Base-by-base conservation (phyloP, 2,329 filamentous ascomycete species). In the Arthroderma uncinatum region DNA sequence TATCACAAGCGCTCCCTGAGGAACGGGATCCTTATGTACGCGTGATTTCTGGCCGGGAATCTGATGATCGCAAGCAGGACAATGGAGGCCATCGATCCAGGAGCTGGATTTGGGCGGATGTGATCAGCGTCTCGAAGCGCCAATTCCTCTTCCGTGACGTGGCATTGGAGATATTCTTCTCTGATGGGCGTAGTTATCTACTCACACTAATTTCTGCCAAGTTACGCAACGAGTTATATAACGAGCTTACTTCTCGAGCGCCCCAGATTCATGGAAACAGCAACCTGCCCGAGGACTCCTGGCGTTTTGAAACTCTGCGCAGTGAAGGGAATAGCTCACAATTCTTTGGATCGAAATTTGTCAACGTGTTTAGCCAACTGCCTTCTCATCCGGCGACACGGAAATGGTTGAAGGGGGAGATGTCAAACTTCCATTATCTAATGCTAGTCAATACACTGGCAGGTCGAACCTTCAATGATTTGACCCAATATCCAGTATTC, bases 361-460 rank as follows among this genome's bases (percentile, higher is more conserved):
- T 89, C 21, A 95, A 85, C 62, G 88, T 96, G 10, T 97, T 98
- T 76, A 89, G 90, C 62, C 82, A 89, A 21, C 84, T 83, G 0
- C 81, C 87, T 0, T 87, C 86, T 70, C 91, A 90, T 62, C 88
- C 91, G 8, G 84, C 89, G 7, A 95, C 93, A 66, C 85, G 86
- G 62, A 86, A 85, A 69, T 98, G 93, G 93, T 81, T 93, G 59
- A 86, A 85, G 68, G 93, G 94, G 10, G 93, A 98, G 66, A 89
- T 97, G 53, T 97, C 92, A 12, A 98, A 98, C 70, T 98, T 98
- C 66, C 90, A 97, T 71, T 98, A 98, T 67, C 80, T 98, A 36
- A 98, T 98, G 92, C 84, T 96, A 59, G 84, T 98, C 67, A 98
- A 98, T 67, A 97, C 93, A 0, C 89, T 98, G 81, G 94, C 94